These are phyloP conservation scores for Arthroderma sp. DNA, from an alignment of 2,329 filamentous ascomycete species.

Conservation along the genomic window DNA sequence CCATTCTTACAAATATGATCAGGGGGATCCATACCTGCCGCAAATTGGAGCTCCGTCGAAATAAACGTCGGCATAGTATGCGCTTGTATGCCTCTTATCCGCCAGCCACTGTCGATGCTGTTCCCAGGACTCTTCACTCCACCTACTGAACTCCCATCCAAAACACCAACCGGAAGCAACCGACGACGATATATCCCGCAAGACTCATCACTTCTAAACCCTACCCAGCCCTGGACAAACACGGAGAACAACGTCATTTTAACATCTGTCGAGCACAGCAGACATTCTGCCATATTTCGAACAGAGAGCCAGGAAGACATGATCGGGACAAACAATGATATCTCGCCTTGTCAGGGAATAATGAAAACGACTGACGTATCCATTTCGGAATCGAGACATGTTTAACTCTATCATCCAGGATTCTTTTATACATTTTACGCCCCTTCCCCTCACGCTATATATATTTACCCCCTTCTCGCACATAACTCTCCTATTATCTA, in stretches of 20 bases:
- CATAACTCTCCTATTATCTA: too few species aligned
- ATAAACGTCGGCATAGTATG: constrained; percentile 25
- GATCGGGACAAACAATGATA: neutral
- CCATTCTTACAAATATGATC: neutral
- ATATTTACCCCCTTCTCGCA: too few species aligned
- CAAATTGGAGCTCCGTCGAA: constrained; percentile 23
- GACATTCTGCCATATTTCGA: neutral
- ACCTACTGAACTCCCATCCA: neutral
- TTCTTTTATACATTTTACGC: too few species aligned
- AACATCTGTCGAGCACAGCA: constrained; percentile 3
- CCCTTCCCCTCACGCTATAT: too few species aligned
- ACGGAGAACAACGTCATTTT: constrained; percentile 5
- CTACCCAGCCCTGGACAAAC: constrained; percentile 5
- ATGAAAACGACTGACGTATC: constrained; percentile 6
- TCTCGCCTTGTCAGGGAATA: constrained; percentile 1
- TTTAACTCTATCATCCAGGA: too few species aligned
- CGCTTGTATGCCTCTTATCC: constrained; percentile 21
- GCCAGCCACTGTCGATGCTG: constrained; percentile 5
- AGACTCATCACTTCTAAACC: neutral
- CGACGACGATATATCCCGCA: neutral
- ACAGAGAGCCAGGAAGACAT: constrained; percentile 6
- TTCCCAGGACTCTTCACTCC: constrained; percentile 4
- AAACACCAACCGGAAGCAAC: neutral
- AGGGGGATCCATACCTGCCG: constrained; percentile 3
- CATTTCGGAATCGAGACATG: constrained; percentile 1